Base-by-base conservation (phyloP, 2,329 filamentous ascomycete species). In the Orbilia oligospora region DNA sequence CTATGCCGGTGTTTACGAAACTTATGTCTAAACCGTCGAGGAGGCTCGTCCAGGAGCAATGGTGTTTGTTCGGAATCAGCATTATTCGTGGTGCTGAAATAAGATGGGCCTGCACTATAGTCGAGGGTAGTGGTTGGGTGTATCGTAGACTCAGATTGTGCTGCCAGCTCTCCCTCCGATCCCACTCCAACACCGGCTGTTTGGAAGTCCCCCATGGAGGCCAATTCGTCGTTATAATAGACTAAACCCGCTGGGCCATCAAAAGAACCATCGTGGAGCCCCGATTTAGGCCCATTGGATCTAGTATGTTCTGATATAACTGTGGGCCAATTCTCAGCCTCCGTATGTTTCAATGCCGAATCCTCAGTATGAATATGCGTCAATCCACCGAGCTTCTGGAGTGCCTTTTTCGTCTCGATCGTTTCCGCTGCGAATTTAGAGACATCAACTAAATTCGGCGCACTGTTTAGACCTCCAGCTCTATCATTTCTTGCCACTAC, bases 21-120 rank as follows among this genome's bases (percentile, higher is more conserved):
- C n/a, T 24, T 69, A 18, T 65, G 63, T 14, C 65, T 65, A 38
- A 76, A 70, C 44, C 71, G 71, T 9, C 64, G 65, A 38, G 33
- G 71, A 9, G 27, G 58, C n/a, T 49, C 20, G 33, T 24, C 63
- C 33, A n/a, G 5, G 5, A 44, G 22, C 10, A 49, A 51, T 27
- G 12, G 56, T 14, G 56, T 27, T 41, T 61, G 33, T 18, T 61
- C 56, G 10, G 18, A 20, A n/a, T 61, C 56, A 14, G 55, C 5
- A 27, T 58, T 36, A 20, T 49, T 36, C 6, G 44, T 61, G 22
- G 12, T 5, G 5, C 10, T 16, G n/a, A 4, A 16, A 14, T 24
- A 20, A 5, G 44, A 46, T 16, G 44, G n/a, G 20, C 44, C 44
- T 8, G 22, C 65, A 22, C 3, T 3, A 10, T 30, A 27, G 6